A percentile compares a stretch with the other conserved stretches of the same genome.
phyloP scores from a whole-genome alignment of 2,329 filamentous ascomycete genomes.

The Penicillium hesseltinei region DNA sequence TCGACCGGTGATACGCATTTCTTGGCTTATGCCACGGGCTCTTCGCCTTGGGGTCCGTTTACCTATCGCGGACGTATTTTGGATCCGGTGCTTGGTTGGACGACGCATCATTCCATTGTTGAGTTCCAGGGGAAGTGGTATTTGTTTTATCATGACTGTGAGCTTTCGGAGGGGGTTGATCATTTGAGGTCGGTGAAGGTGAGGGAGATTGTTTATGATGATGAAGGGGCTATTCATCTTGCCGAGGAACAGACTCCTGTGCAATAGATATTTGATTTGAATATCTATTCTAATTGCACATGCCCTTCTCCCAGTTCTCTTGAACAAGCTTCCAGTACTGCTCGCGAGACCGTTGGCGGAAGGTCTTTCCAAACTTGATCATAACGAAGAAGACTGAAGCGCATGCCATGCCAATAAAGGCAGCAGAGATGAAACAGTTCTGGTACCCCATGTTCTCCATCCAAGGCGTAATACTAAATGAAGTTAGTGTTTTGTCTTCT shows the following conservation, averaged over 20 bases:
- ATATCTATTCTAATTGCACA: slow-evolving; percentile 27
- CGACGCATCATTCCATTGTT: slow-evolving; percentile 75
- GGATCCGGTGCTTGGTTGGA: slow-evolving; percentile 77
- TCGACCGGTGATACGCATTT: slow-evolving; percentile 76
- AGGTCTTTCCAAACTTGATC: slow-evolving; percentile 41
- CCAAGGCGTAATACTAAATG: slow-evolving; percentile 47
- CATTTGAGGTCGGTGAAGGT: slow-evolving; percentile 73
- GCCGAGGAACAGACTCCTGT: slow-evolving; percentile 8
- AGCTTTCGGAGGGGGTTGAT: slow-evolving; percentile 65
- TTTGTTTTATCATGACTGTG: slow-evolving; percentile 74
- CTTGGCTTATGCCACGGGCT: slow-evolving; percentile 66
- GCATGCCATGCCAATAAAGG: slow-evolving; percentile 38
- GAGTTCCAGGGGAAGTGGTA: slow-evolving; percentile 71
- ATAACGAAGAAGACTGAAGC: slow-evolving; percentile 41
- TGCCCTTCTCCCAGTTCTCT: slow-evolving; percentile 35
- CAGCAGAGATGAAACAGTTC: slow-evolving; percentile 46
- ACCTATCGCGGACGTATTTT: slow-evolving; percentile 69
- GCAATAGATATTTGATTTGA: not conserved
- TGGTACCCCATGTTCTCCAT: slow-evolving; percentile 44
- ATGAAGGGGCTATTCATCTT: slow-evolving; percentile 58
- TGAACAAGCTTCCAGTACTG: slow-evolving; percentile 40
- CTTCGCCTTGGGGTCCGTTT: slow-evolving; percentile 68
- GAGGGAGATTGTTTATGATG: slow-evolving; percentile 70
- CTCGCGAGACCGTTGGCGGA: slow-evolving; percentile 33
- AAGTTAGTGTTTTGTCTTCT: not conserved